A percentile compares a stretch with the other conserved stretches of the same genome.
Conservation (phyloP, 345 rosid genomes). For the Rhizophora mangle region DNA sequence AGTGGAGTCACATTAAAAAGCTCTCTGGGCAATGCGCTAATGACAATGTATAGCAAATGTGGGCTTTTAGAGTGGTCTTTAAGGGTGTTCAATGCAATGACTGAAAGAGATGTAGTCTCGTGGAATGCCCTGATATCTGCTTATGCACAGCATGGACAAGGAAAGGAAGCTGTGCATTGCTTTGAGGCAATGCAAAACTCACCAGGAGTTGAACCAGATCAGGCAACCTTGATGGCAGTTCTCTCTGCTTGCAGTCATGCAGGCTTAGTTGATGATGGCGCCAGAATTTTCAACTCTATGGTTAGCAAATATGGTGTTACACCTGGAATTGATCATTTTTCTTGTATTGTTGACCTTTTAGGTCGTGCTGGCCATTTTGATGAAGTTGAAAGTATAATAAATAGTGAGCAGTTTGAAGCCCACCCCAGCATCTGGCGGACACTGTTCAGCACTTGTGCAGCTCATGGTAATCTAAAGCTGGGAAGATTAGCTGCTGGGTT, state of each 20-base stretch:
- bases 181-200: constrained; percentile 48
- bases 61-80: constrained; percentile 49
- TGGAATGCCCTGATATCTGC: constrained; percentile 78
- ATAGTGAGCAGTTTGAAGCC: constrained; percentile 28
- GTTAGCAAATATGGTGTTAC: constrained; percentile 34
- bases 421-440: constrained; percentile 52
- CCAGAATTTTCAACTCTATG: constrained; percentile 52
- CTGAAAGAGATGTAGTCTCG: constrained; percentile 49
- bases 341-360: constrained; percentile 70
- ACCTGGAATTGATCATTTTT: constrained; percentile 59
- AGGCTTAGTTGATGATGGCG: constrained; percentile 58
- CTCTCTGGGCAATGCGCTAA: constrained; percentile 54
- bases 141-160: constrained; percentile 67
- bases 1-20: constrained; percentile 33
- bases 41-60: constrained; percentile 70
- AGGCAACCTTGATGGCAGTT: constrained; percentile 55
- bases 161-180: constrained; percentile 47
- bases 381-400: constrained; percentile 51
- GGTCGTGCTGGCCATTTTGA: constrained; percentile 74
- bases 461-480: constrained; percentile 60
- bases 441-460: constrained; percentile 74
- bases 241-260: constrained; percentile 81
- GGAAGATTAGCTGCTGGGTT: constrained; percentile 53
- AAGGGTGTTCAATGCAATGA: constrained; percentile 47
- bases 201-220: constrained; percentile 41